phyloP scores from a whole-genome alignment of 177 flowering plant species.

The Vitis hybrid region DNA sequence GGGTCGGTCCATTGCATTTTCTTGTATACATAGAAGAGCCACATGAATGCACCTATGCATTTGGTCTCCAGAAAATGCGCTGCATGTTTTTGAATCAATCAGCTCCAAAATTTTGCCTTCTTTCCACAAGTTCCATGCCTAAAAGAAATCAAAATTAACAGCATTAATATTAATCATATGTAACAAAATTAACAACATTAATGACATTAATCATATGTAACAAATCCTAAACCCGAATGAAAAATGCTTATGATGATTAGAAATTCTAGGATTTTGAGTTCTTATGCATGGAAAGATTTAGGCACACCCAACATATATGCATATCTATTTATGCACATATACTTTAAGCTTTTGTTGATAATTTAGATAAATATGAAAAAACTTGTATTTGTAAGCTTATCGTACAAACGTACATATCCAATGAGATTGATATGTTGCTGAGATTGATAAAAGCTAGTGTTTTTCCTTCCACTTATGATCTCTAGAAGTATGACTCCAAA shows the following conservation, averaged over 20 bases:
- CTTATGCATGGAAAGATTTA: no score
- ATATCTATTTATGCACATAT: no score
- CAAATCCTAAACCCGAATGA: no score
- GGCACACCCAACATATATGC: no score
- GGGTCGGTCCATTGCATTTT: conserved; percentile 12
- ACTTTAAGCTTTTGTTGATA: background rate
- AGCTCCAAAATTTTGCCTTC: background rate
- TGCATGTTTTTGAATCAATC: conserved; percentile 6
- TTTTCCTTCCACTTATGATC: conserved; percentile 8
- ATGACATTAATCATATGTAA: background rate
- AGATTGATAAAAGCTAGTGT: background rate
- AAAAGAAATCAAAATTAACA: background rate
- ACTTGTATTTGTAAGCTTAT: no score
- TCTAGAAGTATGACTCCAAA: conserved; percentile 10
- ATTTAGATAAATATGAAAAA: background rate
- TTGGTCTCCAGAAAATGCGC: background rate
- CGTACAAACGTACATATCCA: conserved; percentile 3
- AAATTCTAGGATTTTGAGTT: no score
- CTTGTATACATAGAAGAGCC: conserved; percentile 11
- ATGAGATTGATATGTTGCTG: conserved; percentile 7
- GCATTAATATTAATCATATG: background rate
- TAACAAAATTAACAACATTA: background rate
- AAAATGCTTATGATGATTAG: no score
- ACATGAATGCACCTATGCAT: conserved; percentile 5
- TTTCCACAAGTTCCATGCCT: conserved; percentile 9